phyloP scores from a whole-genome alignment of 2,329 filamentous ascomycete species.

The Colletotrichum kahawae region DNA sequence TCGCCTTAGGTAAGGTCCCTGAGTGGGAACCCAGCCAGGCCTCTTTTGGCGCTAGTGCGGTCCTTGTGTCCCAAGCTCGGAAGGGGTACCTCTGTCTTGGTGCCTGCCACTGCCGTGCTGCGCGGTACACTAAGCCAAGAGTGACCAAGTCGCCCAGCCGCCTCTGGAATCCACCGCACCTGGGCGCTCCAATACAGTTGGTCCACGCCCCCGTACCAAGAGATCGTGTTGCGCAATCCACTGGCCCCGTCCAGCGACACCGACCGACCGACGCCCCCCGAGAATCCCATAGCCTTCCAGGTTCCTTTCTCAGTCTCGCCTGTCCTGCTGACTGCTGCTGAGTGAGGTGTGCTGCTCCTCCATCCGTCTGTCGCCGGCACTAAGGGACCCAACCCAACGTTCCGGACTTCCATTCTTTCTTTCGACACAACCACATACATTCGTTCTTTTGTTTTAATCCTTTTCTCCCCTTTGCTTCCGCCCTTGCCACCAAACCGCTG shows the following conservation, averaged over 20 bases:
- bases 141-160: slow-evolving; percentile 18
- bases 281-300: neutral
- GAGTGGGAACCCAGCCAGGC: neutral
- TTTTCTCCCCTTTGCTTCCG: neutral
- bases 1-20: neutral
- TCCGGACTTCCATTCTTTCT: slow-evolving; percentile 13
- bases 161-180: slow-evolving; percentile 18
- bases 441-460: slow-evolving; percentile 15
- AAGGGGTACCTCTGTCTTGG: slow-evolving; percentile 5
- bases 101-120: neutral
- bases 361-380: neutral
- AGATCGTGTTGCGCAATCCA: slow-evolving; percentile 22
- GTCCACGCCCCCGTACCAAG: slow-evolving; percentile 21
- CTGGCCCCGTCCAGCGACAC: neutral
- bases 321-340: neutral
- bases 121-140: slow-evolving; percentile 8
- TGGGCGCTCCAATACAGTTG: slow-evolving; percentile 19
- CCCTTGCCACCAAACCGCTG: neutral
- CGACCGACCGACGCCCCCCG: neutral
- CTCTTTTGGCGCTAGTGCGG: neutral
- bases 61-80: neutral
- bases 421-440: neutral
- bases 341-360: neutral
- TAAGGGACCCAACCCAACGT: neutral
- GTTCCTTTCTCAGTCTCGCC: neutral